Evolutionary conservation across 805 yeast species (phyloP), one percentile per base, ranked within the genome.

Genomic region (Cyberlindnera amylophila): DNA sequence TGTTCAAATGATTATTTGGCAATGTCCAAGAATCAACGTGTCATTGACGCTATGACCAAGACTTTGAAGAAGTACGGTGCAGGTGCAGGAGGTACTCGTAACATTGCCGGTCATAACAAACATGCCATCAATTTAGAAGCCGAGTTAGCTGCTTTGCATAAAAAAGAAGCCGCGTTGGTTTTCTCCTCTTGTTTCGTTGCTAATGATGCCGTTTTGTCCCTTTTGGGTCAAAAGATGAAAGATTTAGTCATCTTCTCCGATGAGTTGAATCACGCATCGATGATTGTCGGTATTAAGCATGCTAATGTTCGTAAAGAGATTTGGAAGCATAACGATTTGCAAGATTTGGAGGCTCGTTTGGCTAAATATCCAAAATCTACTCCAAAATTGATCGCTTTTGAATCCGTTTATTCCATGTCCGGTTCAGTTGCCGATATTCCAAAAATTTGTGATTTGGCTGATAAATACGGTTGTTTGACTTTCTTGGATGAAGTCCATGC

Each of bases 31-130:
- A 86, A 91, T 62, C 75, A 74, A 49, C 69, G 74, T 49, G 91
- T 91, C 34, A 68, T 88, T 46, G 67, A 76, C 14, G 80, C 79
- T 42, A 93, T 91, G 91, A 82, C 83, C 54, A 62, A 71, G 37
- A 81, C 95, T 14, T 74, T 93, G 64, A 85, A 84, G 55, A 80
- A 77, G 69, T 93, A 93, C 63, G 99, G 99, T 57, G 85, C 96
- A 4, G 99, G 99, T 56, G 96, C 99, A 8, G 99, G 99, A 60
- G 99, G 99, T 54, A 93, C 99, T 37, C 78, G 99, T 61, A 93
- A 93, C 69, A 93, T 93, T 63, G 99, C 99, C 2, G 99, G 99
- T 49, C 99, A 93, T 65, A 93, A 93, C 65, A 65, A 70, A 45
- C 91, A 85, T 56, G 95, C 98, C n/a, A 79, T 93, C 59, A 74